Evolutionary conservation across 1,284 basidiomycete species (phyloP).

Genomic region (Puccinia coronata): DNA sequence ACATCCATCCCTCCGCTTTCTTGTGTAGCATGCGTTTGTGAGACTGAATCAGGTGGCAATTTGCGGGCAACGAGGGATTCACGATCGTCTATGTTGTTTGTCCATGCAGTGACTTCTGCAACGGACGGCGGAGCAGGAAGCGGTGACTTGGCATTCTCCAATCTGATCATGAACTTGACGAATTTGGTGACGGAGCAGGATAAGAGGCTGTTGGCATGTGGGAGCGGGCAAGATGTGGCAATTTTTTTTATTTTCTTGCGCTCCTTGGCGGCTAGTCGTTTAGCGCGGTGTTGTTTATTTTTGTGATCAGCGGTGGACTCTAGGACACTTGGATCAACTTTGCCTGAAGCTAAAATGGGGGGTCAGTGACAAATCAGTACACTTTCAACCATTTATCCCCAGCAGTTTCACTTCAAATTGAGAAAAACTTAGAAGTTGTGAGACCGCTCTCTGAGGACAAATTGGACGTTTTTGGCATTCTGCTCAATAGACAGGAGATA

Average conservation of each 20-base stretch:
- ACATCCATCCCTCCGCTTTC: not conserved
- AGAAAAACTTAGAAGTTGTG: too few relatives aligned
- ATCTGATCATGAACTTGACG: slow-evolving; percentile 11
- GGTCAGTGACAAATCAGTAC: too few relatives aligned
- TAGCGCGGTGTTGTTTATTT: not conserved
- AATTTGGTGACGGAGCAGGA: not conserved
- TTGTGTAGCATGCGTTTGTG: not conserved
- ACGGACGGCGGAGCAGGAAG: not conserved
- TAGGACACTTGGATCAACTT: not conserved
- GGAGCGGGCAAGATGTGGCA: not conserved
- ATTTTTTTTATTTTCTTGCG: not conserved
- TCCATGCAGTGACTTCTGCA: not conserved
- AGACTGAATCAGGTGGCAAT: not conserved
- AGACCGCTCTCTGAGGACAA: too few relatives aligned
- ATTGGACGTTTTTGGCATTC: too few relatives aligned
- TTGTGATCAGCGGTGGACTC: not conserved
- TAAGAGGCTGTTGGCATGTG: not conserved
- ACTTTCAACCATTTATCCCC: too few relatives aligned
- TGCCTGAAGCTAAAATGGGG: not conserved
- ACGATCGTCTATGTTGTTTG: not conserved
- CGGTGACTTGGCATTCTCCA: not conserved
- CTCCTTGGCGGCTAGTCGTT: not conserved
- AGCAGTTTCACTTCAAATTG: too few relatives aligned
- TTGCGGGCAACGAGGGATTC: not conserved
- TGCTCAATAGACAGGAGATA: too few relatives aligned